Conservation (phyloP, 352 stramenopile genomes). For the Pythium chondricola region DNA sequence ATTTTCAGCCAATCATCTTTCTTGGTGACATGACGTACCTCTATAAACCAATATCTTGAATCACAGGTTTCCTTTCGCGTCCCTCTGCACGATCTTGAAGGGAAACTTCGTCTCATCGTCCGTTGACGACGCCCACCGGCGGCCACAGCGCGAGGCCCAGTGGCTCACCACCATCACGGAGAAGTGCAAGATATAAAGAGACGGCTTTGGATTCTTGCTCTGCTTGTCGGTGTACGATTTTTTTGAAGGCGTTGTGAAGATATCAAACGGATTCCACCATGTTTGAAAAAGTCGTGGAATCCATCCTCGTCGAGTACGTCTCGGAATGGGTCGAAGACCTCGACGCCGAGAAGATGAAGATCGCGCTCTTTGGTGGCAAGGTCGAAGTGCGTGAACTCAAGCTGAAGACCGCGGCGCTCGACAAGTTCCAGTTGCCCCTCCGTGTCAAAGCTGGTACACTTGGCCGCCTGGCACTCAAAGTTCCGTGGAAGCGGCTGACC, state of each 20-base stretch:
- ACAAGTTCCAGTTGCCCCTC: conserved; percentile 77
- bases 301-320: conserved; percentile 81
- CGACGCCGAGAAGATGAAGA: conserved; percentile 85
- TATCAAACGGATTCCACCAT: conserved; percentile 34
- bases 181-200: not conserved
- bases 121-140: not conserved
- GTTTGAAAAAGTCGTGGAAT: conserved; percentile 85
- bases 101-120: no score
- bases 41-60: no score
- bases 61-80: conserved; percentile 15
- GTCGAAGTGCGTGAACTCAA: conserved; percentile 77
- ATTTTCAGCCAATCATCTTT: no score
- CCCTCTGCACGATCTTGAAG: conserved; percentile 18
- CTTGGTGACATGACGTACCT: no score
- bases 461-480: conserved; percentile 66
- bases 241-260: not conserved
- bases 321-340: conserved; percentile 82
- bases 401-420: conserved; percentile 55
- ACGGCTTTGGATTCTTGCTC: not conserved
- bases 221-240: not conserved
- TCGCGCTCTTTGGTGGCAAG: conserved; percentile 76
- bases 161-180: not conserved
- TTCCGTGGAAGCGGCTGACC: conserved; percentile 80
- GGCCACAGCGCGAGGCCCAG: not conserved
- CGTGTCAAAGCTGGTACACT: conserved; percentile 68